These are phyloP conservation scores for Amanita muscaria DNA, from an alignment of 768 basidiomycete genomes.

Conservation along the genomic window DNA sequence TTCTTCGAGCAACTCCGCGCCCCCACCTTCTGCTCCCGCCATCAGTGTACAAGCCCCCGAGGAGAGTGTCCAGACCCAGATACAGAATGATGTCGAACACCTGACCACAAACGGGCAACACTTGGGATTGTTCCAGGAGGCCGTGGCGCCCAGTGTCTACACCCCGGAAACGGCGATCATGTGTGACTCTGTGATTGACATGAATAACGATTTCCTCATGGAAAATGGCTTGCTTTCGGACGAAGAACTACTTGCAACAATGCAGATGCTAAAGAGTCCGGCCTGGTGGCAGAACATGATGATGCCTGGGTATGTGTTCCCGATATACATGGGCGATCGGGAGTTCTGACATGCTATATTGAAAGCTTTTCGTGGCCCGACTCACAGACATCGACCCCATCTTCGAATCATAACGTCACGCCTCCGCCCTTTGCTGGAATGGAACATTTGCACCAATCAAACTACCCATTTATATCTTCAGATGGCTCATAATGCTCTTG, in stretches of 20 bases:
- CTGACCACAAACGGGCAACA: not conserved
- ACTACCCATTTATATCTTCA: not conserved
- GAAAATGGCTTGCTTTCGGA: conserved; percentile 29
- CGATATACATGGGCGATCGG: not conserved
- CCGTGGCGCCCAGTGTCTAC: conserved; percentile 29
- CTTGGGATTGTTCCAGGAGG: not conserved
- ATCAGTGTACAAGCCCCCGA: not conserved
- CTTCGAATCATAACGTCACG: conserved; percentile 12
- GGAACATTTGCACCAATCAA: not conserved
- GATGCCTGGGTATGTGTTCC: conserved; percentile 63
- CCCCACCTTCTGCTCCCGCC: conserved; percentile 1
- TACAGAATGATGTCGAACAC: no score
- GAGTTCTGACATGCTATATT: conserved; percentile 1
- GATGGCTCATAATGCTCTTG: no score
- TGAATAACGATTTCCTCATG: conserved; percentile 30
- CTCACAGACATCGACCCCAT: conserved; percentile 24
- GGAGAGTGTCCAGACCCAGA: not conserved
- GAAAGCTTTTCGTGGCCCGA: conserved; percentile 30
- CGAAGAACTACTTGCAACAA: conserved; percentile 59
- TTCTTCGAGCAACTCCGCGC: conserved; percentile 28
- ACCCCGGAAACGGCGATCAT: conserved; percentile 40
- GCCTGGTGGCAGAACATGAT: conserved; percentile 74
- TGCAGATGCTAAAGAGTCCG: conserved; percentile 65
- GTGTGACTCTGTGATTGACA: conserved; percentile 32
- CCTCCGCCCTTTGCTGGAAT: conserved; percentile 9